Evolutionary conservation across 164 flowering plant genomes (phyloP).

Genomic region (Dillenia suffruticosa): DNA sequence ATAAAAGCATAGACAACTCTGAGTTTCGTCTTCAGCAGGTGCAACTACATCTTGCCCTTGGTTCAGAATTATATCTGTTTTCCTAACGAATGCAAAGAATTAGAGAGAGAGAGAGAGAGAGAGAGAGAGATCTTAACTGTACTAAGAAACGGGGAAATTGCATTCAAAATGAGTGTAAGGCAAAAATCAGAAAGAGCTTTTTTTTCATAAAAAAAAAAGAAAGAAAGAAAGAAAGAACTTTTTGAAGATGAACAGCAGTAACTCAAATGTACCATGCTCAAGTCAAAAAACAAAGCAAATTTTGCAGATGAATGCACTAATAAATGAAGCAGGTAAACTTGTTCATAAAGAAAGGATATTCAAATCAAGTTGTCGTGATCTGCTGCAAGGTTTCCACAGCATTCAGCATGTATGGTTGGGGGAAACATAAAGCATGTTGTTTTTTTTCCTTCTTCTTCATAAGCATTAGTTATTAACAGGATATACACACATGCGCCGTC

Average conservation of each 20-base stretch:
- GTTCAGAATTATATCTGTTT: conserved; percentile 66
- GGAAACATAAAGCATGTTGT: no score
- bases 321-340: no score
- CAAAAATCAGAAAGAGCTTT: background rate
- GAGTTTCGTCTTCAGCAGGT: conserved; percentile 31
- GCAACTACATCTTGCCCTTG: conserved; percentile 47
- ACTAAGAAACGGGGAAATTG: background rate
- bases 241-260: background rate
- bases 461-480: no score
- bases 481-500: no score
- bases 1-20: conserved; percentile 61
- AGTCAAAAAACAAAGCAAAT: no score
- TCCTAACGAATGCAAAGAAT: conserved; percentile 15
- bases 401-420: no score
- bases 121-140: background rate
- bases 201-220: background rate
- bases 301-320: no score
- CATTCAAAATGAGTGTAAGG: background rate
- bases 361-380: no score
- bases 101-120: background rate
- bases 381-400: no score
- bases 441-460: no score
- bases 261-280: no score
- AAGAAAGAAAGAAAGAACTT: background rate
- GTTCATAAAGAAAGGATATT: no score